Conservation (phyloP, 192 early-diverging fungal genomes). For the Coemansia sp. region DNA sequence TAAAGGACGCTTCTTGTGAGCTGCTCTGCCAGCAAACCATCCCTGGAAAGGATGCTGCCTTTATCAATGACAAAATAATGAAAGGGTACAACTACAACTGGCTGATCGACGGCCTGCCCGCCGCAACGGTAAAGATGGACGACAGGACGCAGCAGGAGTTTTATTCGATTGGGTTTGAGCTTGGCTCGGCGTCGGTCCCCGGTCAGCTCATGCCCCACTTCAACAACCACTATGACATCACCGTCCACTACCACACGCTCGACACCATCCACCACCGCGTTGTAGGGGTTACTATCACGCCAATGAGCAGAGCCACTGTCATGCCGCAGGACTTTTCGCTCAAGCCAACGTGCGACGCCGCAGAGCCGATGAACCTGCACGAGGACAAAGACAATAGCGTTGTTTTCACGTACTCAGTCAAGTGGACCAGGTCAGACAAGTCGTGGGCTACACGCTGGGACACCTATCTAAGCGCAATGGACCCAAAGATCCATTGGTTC, state of each 20-base stretch:
- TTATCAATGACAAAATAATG: conserved; percentile 81
- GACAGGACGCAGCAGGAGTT: conserved; percentile 55
- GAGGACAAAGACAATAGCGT: conserved; percentile 47
- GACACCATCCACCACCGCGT: conserved; percentile 69
- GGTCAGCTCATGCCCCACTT: conserved; percentile 54
- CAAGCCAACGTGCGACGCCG: conserved; percentile 33
- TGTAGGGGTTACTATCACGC: conserved; percentile 81
- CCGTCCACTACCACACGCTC: conserved; percentile 77
- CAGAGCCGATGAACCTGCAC: conserved; percentile 49
- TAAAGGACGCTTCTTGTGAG: conserved; percentile 65
- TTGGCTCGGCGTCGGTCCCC: conserved; percentile 56
- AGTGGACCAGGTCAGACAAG: conserved; percentile 61
- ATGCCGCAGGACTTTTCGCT: conserved; percentile 21
- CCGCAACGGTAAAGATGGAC: conserved; percentile 60
- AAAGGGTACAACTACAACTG: conserved; percentile 79
- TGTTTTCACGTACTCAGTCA: conserved; percentile 68
- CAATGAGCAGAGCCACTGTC: conserved; percentile 60
- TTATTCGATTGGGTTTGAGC: conserved; percentile 78
- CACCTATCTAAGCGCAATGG: conserved; percentile 77
- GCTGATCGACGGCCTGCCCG: conserved; percentile 92
- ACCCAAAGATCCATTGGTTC: conserved; percentile 96
- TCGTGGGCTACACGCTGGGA: conserved; percentile 87
- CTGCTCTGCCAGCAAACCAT: conserved; percentile 64
- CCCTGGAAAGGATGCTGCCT: conserved; percentile 70
- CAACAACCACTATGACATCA: conserved; percentile 88